Conservation (phyloP, 2,329 filamentous ascomycete genomes). For the Diaporthe ampelina region DNA sequence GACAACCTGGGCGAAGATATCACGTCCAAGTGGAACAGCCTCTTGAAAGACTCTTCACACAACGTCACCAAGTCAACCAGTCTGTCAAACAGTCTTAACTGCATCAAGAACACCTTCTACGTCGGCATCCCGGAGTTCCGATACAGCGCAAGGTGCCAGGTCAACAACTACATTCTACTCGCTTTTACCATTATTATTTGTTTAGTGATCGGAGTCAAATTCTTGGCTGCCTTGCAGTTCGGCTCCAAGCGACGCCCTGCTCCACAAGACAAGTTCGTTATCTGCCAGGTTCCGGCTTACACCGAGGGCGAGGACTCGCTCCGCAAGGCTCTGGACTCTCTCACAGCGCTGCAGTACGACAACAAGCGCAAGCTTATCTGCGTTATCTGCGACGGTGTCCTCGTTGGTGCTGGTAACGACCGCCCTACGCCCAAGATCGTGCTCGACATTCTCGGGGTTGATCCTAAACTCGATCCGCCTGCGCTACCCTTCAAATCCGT, state of each 20-base stretch:
- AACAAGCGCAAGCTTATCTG: slow-evolving; percentile 98
- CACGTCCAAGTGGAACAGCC: slow-evolving; percentile 72
- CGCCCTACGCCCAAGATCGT: slow-evolving; percentile 98
- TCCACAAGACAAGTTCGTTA: slow-evolving; percentile 98
- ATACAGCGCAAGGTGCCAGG: slow-evolving; percentile 79
- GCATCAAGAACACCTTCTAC: slow-evolving; percentile 87
- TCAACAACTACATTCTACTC: slow-evolving; percentile 92
- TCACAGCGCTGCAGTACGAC: slow-evolving; percentile 95
- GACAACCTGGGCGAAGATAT: slow-evolving; percentile 86
- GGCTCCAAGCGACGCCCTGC: slow-evolving; percentile 90
- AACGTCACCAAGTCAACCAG: slow-evolving; percentile 65
- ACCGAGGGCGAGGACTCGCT: slow-evolving; percentile 98
- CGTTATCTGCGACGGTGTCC: slow-evolving; percentile 97
- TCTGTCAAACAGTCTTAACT: slow-evolving; percentile 79
- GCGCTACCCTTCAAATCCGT: slow-evolving; percentile 95
- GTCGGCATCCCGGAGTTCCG: slow-evolving; percentile 90
- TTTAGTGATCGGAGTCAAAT: slow-evolving; percentile 86
- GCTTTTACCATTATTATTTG: slow-evolving; percentile 89
- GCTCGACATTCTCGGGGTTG: slow-evolving; percentile 95
- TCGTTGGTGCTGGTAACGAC: slow-evolving; percentile 96
- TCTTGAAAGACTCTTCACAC: slow-evolving; percentile 61
- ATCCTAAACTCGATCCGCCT: slow-evolving; percentile 95
- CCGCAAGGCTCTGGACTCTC: slow-evolving; percentile 91
- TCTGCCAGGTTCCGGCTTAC: slow-evolving; percentile 97
- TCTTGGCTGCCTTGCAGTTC: slow-evolving; percentile 92